These are phyloP conservation scores for Entoloma clypeatum DNA, from an alignment of 1,284 basidiomycete genomes.

Conservation along the genomic window DNA sequence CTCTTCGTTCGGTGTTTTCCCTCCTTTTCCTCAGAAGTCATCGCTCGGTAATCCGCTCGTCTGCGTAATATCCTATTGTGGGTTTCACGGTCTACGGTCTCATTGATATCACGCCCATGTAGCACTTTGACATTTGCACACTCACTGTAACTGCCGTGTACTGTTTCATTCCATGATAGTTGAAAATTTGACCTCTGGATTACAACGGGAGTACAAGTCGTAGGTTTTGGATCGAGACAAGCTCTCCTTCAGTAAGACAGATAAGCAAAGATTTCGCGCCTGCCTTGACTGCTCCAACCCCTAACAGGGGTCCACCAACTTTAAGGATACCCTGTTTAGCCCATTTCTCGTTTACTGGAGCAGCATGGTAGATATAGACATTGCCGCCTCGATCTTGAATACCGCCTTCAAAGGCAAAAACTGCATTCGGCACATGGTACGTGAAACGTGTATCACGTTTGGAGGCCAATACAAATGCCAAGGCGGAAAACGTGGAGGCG, in stretches of 20 bases:
- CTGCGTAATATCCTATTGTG: slow-evolving; percentile 13
- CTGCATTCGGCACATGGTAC: slow-evolving; percentile 58
- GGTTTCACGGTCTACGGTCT: slow-evolving; percentile 18
- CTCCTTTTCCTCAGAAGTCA: slow-evolving; percentile 12
- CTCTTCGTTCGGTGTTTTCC: slow-evolving; percentile 11
- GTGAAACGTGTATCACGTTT: slow-evolving; percentile 88
- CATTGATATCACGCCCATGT: slow-evolving; percentile 25
- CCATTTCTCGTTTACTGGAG: slow-evolving; percentile 44
- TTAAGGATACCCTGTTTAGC: slow-evolving; percentile 79
- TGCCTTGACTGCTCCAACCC: slow-evolving; percentile 55
- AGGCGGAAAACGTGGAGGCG: slow-evolving; percentile 76
- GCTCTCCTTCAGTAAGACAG: slow-evolving; percentile 75
- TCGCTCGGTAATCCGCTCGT: slow-evolving; percentile 10
- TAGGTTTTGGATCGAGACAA: slow-evolving; percentile 58
- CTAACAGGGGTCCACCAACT: slow-evolving; percentile 76
- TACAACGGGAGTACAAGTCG: not conserved
- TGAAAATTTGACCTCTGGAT: not conserved
- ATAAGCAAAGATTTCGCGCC: slow-evolving; percentile 44
- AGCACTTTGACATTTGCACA: slow-evolving; percentile 25
- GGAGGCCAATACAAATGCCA: slow-evolving; percentile 92
- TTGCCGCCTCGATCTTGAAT: slow-evolving; percentile 65
- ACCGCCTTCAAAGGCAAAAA: slow-evolving; percentile 82
- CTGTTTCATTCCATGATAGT: not conserved
- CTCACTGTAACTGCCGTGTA: too few species aligned
- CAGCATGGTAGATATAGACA: slow-evolving; percentile 76